Conservation (phyloP, 2,329 filamentous ascomycete species). For the Alternaria tenuissima region DNA sequence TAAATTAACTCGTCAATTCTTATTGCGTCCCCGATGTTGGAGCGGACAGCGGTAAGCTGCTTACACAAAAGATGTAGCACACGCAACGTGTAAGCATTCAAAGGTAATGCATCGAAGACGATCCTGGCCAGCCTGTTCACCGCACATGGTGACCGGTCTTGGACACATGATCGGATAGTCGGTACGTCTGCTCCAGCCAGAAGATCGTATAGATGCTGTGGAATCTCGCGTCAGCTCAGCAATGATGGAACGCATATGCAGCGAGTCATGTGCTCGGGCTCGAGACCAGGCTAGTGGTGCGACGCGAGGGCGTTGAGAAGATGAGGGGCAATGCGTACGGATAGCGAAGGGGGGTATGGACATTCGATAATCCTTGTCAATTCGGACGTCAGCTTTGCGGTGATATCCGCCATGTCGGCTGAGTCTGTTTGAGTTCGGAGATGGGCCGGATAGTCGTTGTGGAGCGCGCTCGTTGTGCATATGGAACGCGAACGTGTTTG, state of each 20-base stretch:
- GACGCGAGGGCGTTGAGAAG: constrained; percentile 12
- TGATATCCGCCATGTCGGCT: constrained; percentile 26
- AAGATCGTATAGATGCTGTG: constrained; percentile 49
- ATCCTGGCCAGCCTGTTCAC: constrained; percentile 53
- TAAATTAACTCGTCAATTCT: constrained; percentile 31
- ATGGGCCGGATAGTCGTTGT: constrained; percentile 17
- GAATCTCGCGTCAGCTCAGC: constrained; percentile 34
- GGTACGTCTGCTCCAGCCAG: constrained; percentile 42
- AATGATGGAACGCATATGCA: constrained; percentile 21
- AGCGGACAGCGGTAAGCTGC: constrained; percentile 9
- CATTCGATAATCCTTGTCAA: constrained; percentile 58
- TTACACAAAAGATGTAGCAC: constrained; percentile 61
- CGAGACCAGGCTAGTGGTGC: constrained; percentile 16
- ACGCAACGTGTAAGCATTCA: constrained; percentile 60
- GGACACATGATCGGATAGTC: constrained; percentile 57
- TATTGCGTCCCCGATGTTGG: neutral
- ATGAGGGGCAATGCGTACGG: constrained; percentile 50
- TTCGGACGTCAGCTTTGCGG: constrained; percentile 49
- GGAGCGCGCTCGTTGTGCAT: constrained; percentile 12
- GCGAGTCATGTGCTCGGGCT: constrained; percentile 31
- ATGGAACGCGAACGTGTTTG: constrained; percentile 23
- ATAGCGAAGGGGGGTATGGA: constrained; percentile 60
- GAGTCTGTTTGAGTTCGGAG: constrained; percentile 13
- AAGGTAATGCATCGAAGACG: constrained; percentile 60
- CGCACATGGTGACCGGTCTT: constrained; percentile 58